Evolutionary conservation across 106 monocot species (phyloP).

Genomic region (Allium fistulosum): DNA sequence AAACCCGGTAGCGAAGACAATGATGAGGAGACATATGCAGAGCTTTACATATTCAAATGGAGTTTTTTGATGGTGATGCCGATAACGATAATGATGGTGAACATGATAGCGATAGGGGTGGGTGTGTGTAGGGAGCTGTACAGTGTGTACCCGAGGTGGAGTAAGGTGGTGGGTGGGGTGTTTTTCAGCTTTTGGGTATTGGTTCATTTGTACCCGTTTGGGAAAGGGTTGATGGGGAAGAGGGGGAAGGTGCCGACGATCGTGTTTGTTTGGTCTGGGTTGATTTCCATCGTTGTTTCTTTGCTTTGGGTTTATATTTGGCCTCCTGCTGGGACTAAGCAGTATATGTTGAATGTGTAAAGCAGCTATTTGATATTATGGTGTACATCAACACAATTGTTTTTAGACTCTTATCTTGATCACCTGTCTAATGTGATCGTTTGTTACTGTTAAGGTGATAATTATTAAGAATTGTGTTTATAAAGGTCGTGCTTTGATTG

Average conservation of each 20-base stretch:
- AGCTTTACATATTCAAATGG: constrained; percentile 80
- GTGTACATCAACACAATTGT: neutral
- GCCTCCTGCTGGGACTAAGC: constrained; percentile 49
- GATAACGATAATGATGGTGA: constrained; percentile 94
- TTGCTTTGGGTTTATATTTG: constrained; percentile 89
- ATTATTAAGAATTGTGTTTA: neutral
- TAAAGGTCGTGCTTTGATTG: neutral
- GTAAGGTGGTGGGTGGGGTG: constrained; percentile 75
- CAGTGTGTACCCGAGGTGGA: constrained; percentile 83
- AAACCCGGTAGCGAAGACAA: constrained; percentile 54
- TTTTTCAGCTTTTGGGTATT: constrained; percentile 99
- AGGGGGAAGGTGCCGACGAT: constrained; percentile 86
- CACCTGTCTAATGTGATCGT: neutral
- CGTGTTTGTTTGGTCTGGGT: constrained; percentile 86
- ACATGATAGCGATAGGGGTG: constrained; percentile 73
- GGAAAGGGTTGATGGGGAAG: constrained; percentile 90
- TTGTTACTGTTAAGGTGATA: neutral
- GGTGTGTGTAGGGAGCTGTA: constrained; percentile 71
- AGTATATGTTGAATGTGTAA: constrained; percentile 21
- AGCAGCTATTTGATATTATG: too few species aligned
- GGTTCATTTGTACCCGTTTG: constrained; percentile 89
- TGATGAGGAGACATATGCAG: constrained; percentile 49
- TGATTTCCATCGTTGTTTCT: constrained; percentile 66
- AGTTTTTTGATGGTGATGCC: constrained; percentile 97
- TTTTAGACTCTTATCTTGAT: constrained; percentile 3